Conservation (phyloP, 192 early-diverging fungal species). For the Coemansia sp. region DNA sequence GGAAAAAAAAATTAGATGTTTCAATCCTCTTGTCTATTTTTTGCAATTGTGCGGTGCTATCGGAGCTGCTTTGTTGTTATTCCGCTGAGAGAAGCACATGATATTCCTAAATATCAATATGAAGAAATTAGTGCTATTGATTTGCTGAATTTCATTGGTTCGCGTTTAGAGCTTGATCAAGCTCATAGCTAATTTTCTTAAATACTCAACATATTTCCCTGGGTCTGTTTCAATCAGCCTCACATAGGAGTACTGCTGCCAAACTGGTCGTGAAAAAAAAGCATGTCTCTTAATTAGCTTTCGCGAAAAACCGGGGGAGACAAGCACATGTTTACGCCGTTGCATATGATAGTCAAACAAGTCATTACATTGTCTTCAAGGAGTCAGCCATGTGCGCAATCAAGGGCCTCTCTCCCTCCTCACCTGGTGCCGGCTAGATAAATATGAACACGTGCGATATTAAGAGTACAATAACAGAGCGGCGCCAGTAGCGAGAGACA, state of each 20-base stretch:
- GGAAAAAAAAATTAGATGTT: not conserved
- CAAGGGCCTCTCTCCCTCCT: not conserved
- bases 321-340: slow-evolving; percentile 2
- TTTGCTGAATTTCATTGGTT: not conserved
- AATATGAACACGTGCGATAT: not conserved
- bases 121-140: not conserved
- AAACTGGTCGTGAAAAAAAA: not conserved
- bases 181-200: not conserved
- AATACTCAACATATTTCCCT: not conserved
- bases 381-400: slow-evolving; percentile 1
- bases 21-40: not conserved
- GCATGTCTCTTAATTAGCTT: not conserved
- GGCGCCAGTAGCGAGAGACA: not conserved
- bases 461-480: not conserved
- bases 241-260: not conserved
- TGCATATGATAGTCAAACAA: not conserved
- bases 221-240: not conserved
- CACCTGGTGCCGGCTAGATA: not conserved
- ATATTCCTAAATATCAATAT: not conserved
- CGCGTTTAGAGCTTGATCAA: not conserved
- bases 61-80: not conserved
- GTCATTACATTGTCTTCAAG: not conserved
- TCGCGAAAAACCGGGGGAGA: slow-evolving; percentile 1
- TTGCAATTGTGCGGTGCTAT: not conserved
- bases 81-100: not conserved